Base-by-base conservation (phyloP, 2,329 filamentous ascomycete species). In the Erysiphe neolycopersici region DNA sequence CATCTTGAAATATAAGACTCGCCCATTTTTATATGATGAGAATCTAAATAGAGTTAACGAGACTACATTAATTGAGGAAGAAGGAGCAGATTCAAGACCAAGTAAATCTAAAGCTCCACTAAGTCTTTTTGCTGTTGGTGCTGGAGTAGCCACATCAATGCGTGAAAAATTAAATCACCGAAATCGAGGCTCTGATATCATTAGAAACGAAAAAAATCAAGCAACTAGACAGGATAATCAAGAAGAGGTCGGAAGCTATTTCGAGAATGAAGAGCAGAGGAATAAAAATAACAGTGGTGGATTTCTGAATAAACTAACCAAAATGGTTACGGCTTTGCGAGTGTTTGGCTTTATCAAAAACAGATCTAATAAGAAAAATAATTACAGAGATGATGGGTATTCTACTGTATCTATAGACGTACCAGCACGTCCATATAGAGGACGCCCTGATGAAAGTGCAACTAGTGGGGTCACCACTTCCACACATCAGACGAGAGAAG, bases 1-100 rank as follows among this genome's bases (percentile, higher is more conserved):
- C 53, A 64, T 87, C 44, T 64, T 93, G 31, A 78, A 77, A 49
- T 91, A 80, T 59, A 65, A 71, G 39, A 58, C 76, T 62, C 59
- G 73, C 61, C 60, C 70, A 62, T 69, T 50, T 63, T 37, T 48
- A 40, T 71, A 70, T 32, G 69, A 70, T 22, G 38, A 22, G 19
- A 31, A 39, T 13, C 46, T 49, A 26, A 44, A 49, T 17, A 50
- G 48, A 22, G 46, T 47, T 39, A 49, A 52, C 29, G 60, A 60
- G 2, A 62, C 61, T 5, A 68, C 66, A 14, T 68, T 71, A 6
- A 63, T 64, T 17, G 22, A 26, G 8, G 22, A 26, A 26, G 22
- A 26, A 26, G 19, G 6, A 22, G 22, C 6, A 6, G 62, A 64
- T 48, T 62, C 48, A 42, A 53, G 48, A 62, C 38, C 60, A 54